These are phyloP conservation scores for Saturnispora diversa DNA, from an alignment of 805 yeast genomes.

Conservation along the genomic window DNA sequence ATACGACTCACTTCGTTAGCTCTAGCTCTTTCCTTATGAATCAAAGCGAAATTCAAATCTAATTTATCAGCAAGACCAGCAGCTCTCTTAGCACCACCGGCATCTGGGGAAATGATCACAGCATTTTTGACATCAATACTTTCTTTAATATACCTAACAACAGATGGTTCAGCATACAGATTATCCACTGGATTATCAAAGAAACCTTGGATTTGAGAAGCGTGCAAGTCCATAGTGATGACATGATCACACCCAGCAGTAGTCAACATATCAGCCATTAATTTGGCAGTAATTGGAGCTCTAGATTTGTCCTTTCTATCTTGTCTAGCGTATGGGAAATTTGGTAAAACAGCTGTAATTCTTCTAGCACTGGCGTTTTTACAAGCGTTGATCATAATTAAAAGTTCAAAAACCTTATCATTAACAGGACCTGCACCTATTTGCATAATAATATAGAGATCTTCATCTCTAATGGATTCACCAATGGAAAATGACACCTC, in stretches of 20 bases:
- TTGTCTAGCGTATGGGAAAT: slow-evolving; percentile 83
- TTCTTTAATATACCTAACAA: slow-evolving; percentile 64
- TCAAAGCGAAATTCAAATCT: slow-evolving; percentile 74
- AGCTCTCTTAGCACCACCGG: slow-evolving; percentile 89
- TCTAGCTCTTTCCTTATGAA: slow-evolving; percentile 75
- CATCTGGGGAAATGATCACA: slow-evolving; percentile 80
- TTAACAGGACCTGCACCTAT: slow-evolving; percentile 73
- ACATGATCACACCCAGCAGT: slow-evolving; percentile 85
- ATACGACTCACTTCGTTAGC: slow-evolving; percentile 79
- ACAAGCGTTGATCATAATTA: slow-evolving; percentile 77
- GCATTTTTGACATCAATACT: slow-evolving; percentile 49
- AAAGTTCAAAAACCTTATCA: slow-evolving; percentile 63
- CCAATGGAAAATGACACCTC: slow-evolving; percentile 73
- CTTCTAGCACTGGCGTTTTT: slow-evolving; percentile 76
- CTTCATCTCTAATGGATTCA: slow-evolving; percentile 81
- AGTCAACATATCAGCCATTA: slow-evolving; percentile 73
- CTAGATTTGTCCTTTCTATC: slow-evolving; percentile 79
- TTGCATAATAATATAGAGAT: slow-evolving; percentile 70
- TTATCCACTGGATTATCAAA: slow-evolving; percentile 80
- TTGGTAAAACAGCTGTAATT: slow-evolving; percentile 76
- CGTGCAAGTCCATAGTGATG: slow-evolving; percentile 81
- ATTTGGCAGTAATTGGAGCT: slow-evolving; percentile 80
- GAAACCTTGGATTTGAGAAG: slow-evolving; percentile 85
- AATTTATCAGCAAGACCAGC: slow-evolving; percentile 74
- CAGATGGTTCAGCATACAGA: slow-evolving; percentile 76